Base-by-base conservation (phyloP, 768 basidiomycete species). In the Galerina marginata region DNA sequence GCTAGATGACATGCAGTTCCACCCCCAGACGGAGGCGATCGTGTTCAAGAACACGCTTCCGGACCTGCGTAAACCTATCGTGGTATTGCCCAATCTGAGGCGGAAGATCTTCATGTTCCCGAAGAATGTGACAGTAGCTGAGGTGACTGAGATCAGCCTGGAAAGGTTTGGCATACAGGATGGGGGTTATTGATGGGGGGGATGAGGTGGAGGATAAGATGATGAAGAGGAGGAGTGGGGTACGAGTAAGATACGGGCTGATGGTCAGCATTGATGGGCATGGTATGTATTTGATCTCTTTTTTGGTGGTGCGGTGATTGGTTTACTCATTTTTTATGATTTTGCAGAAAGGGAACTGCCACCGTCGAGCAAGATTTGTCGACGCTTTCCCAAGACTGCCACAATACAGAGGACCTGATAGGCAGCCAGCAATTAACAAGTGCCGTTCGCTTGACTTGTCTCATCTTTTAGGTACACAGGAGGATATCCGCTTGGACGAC, bases 101-200 rank as follows among this genome's bases (percentile, higher is more conserved):
- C 83, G 87, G 59, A 95, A 95, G 74, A 83, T 96, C 47, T 92
- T 99, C 72, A 86, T 92, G 62, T 90, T 99, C 76, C 93, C 96
- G 1, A 91, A 93, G 74, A 99, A 97, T 67, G 89, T 92, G 38
- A 99, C 94, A 0, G 97, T 98, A 2, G 93, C 95, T 0, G 97
- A 99, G 74, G 95, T 96, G 11, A 94, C 97, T 40, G 97, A 99
- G 73, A 79, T 92, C 39, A 92, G 90, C 5, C 71, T 99, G 63
- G 97, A 98, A 69, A 78, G 95, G 59, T 98, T 99, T 69, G 97
- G 97, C 2, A 97, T 99, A 57, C 79, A 86, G 38, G 96, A 97
- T 40, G 97, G 96, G n/a, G 95, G n/a, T 99, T 2, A 96, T 99
- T 2, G 96, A 98, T 72, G 97, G 97, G 2, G 97, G 97, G 1